Evolutionary conservation across 169 alveolate genomes (phyloP).

Genomic region (Theileria equi): DNA sequence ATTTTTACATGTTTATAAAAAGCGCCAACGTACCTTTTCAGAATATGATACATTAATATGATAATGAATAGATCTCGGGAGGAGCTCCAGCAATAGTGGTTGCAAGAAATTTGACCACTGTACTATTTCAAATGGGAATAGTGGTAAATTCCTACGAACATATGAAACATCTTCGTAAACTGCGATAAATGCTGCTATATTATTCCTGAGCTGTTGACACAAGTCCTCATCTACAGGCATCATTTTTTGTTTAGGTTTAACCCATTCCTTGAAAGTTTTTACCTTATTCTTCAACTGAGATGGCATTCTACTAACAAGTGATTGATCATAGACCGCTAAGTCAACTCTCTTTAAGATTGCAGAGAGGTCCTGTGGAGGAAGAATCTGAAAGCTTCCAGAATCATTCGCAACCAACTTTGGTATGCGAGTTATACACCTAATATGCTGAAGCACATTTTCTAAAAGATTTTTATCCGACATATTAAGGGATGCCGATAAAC

Average conservation of each 20-base stretch:
- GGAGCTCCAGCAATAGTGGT: constrained; percentile 53
- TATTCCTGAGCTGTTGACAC: constrained; percentile 53
- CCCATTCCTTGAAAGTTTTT: constrained; percentile 30
- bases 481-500: constrained; percentile 84
- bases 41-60: constrained; percentile 46
- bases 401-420: background rate
- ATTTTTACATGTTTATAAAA: background rate
- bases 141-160: constrained; percentile 70
- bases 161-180: constrained; percentile 53
- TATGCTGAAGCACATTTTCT: constrained; percentile 22
- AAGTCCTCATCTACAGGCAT: constrained; percentile 27
- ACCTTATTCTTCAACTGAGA: constrained; percentile 41
- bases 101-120: constrained; percentile 75
- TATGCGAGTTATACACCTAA: constrained; percentile 40
- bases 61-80: constrained; percentile 63
- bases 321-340: background rate
- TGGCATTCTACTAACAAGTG: constrained; percentile 17
- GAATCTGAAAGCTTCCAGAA: constrained; percentile 13
- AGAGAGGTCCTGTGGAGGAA: constrained; percentile 1
- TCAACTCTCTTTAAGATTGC: constrained; percentile 14
- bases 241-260: background rate
- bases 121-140: constrained; percentile 79
- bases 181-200: constrained; percentile 59
- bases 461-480: constrained; percentile 16
- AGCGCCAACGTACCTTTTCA: background rate